A percentile compares a stretch with the other conserved stretches of the same genome.
Conservation (phyloP, 441 rosid species). For the Populus hybrid region DNA sequence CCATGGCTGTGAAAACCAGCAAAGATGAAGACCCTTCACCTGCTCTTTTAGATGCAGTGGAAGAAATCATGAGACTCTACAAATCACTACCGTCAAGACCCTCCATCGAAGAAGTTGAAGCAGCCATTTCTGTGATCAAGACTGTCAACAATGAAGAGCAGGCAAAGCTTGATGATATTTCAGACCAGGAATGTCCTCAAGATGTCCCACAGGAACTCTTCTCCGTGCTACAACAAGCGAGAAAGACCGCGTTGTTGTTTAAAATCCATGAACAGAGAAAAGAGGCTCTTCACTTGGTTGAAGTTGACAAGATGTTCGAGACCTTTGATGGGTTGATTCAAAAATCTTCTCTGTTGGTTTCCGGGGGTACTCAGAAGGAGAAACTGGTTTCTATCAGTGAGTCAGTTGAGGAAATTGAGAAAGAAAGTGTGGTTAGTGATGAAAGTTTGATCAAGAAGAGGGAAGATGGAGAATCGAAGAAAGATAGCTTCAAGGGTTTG, state of each 20-base stretch:
- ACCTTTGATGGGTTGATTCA: slow-evolving; percentile 51
- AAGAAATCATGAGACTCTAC: slow-evolving; percentile 51
- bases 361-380: slow-evolving; percentile 37
- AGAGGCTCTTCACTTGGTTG: slow-evolving; percentile 50
- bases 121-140: slow-evolving; percentile 46
- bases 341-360: slow-evolving; percentile 46
- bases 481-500: slow-evolving; percentile 26
- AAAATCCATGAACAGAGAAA: slow-evolving; percentile 49
- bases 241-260: slow-evolving; percentile 41
- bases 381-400: slow-evolving; percentile 20
- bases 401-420: slow-evolving; percentile 27
- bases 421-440: slow-evolving; percentile 24
- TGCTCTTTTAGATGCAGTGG: slow-evolving; percentile 38
- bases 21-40: slow-evolving; percentile 34
- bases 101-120: slow-evolving; percentile 55
- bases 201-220: slow-evolving; percentile 51
- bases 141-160: slow-evolving; percentile 41
- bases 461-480: slow-evolving; percentile 28
- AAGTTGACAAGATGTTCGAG: slow-evolving; percentile 43
- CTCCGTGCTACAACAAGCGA: slow-evolving; percentile 37
- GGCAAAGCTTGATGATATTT: slow-evolving; percentile 45
- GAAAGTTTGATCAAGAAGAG: slow-evolving; percentile 25
- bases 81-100: slow-evolving; percentile 61
- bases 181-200: slow-evolving; percentile 25
- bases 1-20: slow-evolving; percentile 24